Percentiles rank a stretch among this genome's conserved stretches.
phyloP scores from a whole-genome alignment of 2,329 filamentous ascomycete genomes.

The Colletotrichum caudatum region DNA sequence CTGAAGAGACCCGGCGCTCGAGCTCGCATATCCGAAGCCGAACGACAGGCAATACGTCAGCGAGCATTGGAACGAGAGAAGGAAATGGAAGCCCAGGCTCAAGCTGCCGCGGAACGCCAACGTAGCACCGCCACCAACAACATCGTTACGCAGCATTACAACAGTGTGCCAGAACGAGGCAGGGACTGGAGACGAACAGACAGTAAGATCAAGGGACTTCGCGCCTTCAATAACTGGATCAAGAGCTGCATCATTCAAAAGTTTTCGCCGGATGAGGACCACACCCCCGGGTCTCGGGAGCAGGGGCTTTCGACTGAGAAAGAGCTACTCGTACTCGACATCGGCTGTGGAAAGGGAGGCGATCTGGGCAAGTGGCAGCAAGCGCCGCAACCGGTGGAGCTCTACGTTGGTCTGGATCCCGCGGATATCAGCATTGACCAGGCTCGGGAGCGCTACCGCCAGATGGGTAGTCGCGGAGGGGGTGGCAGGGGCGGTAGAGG shows the following conservation, averaged over 20 bases:
- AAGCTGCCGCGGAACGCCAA: slow-evolving; percentile 55
- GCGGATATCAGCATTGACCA: slow-evolving; percentile 94
- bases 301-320: slow-evolving; percentile 63
- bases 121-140: slow-evolving; percentile 77
- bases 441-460: slow-evolving; percentile 83
- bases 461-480: slow-evolving; percentile 73
- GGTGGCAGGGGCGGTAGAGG: slow-evolving; percentile 68
- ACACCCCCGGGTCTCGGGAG: slow-evolving; percentile 70
- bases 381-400: slow-evolving; percentile 87
- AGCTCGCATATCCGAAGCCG: slow-evolving; percentile 74
- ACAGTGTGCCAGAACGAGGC: slow-evolving; percentile 91
- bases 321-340: slow-evolving; percentile 85
- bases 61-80: slow-evolving; percentile 69
- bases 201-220: slow-evolving; percentile 92
- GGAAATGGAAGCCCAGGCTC: slow-evolving; percentile 53
- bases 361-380: slow-evolving; percentile 97
- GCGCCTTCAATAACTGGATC: slow-evolving; percentile 98
- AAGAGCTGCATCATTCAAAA: slow-evolving; percentile 98
- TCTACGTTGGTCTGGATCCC: slow-evolving; percentile 95
- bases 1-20: slow-evolving; percentile 76
- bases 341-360: slow-evolving; percentile 97
- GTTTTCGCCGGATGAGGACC: slow-evolving; percentile 86
- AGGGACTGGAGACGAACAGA: slow-evolving; percentile 95
- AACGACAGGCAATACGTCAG: slow-evolving; percentile 75
- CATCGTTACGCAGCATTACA: slow-evolving; percentile 94